Conservation (phyloP, 805 yeast genomes). For the Teunomyces cretensis region DNA sequence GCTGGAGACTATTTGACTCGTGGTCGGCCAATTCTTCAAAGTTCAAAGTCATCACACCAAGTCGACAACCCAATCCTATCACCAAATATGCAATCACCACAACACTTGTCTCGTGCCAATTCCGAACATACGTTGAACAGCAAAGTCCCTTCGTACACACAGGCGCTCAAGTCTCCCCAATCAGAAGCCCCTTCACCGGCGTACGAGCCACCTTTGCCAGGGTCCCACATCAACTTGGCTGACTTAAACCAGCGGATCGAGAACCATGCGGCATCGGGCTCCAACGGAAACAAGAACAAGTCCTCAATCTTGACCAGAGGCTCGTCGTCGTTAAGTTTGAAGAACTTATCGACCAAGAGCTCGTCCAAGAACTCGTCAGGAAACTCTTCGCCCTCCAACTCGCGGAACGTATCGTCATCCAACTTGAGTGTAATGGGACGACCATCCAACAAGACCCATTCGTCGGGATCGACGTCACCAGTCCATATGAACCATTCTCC, state of each 20-base stretch:
- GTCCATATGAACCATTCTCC: neutral
- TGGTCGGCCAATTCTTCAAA: slow-evolving; percentile 11
- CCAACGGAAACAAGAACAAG: slow-evolving; percentile 11
- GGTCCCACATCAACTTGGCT: slow-evolving; percentile 34
- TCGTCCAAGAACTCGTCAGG: slow-evolving; percentile 27
- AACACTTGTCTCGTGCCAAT: slow-evolving; percentile 58
- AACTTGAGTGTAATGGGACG: slow-evolving; percentile 18
- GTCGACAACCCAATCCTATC: slow-evolving; percentile 21
- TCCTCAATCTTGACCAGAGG: slow-evolving; percentile 24
- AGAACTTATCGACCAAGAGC: slow-evolving; percentile 16
- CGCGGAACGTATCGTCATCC: slow-evolving; percentile 36
- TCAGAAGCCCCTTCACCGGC: slow-evolving; percentile 63
- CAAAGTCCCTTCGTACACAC: slow-evolving; percentile 80
- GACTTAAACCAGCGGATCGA: slow-evolving; percentile 30
- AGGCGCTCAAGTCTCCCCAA: slow-evolving; percentile 63
- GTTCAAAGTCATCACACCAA: slow-evolving; percentile 1
- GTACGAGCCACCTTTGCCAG: slow-evolving; percentile 55
- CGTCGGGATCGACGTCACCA: slow-evolving; percentile 5
- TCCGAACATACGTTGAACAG: slow-evolving; percentile 49
- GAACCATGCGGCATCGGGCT: slow-evolving; percentile 10
- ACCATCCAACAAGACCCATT: slow-evolving; percentile 9
- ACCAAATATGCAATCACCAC: slow-evolving; percentile 40
- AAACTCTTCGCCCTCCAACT: slow-evolving; percentile 40
- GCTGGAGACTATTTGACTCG: slow-evolving; percentile 35
- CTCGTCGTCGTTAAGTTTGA: slow-evolving; percentile 23